Conservation (phyloP, 1,284 basidiomycete genomes). For the Apiotrichum akiyoshidainum region DNA sequence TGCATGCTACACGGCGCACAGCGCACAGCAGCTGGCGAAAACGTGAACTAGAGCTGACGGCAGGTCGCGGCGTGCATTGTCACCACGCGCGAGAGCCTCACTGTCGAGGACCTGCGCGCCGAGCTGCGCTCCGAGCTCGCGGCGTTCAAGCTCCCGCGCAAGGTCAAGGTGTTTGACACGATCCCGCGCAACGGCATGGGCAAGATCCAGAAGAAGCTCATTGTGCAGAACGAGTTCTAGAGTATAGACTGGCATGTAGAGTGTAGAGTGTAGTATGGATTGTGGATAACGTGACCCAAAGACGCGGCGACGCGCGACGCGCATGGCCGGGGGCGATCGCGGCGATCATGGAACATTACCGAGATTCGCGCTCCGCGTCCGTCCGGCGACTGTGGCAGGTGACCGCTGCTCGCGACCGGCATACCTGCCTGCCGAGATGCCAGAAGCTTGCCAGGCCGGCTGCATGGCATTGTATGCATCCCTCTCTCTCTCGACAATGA, state of each 20-base stretch:
- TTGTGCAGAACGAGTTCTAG: conserved; percentile 25
- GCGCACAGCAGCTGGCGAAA: neutral
- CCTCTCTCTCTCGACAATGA: no score
- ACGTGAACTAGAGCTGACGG: neutral
- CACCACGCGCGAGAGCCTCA: conserved; percentile 18
- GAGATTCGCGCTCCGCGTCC: no score
- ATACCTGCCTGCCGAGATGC: no score
- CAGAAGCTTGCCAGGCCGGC: no score
- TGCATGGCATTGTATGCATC: no score
- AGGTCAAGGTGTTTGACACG: conserved; percentile 34
- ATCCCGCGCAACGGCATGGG: conserved; percentile 42
- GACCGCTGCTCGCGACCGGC: no score
- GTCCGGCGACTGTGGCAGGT: no score
- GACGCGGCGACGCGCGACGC: no score
- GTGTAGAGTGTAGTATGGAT: no score
- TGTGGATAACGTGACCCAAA: no score
- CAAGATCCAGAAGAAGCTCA: conserved; percentile 34
- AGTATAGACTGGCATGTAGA: neutral
- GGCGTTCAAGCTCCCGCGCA: conserved; percentile 43
- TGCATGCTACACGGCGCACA: neutral
- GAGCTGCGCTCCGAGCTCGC: conserved; percentile 34
- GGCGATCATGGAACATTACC: no score
- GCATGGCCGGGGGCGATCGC: no score
- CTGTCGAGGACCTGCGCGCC: conserved; percentile 23
- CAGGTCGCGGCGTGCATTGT: conserved; percentile 32